A percentile compares a stretch with the other conserved stretches of the same genome.
phyloP scores from a whole-genome alignment of 306 rosid species.

The Cucurbita moschata region DNA sequence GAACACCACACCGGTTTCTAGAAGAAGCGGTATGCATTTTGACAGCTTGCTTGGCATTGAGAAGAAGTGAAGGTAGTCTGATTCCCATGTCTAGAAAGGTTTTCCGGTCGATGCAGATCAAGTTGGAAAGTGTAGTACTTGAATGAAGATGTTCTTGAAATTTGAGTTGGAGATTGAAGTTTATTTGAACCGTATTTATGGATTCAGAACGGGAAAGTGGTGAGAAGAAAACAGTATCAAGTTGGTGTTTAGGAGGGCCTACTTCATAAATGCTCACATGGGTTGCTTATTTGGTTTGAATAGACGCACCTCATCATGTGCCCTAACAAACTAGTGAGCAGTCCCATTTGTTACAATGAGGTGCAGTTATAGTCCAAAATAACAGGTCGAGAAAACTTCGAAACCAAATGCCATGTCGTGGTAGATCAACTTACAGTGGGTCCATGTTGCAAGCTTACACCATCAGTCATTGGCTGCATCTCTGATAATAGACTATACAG shows the following conservation, averaged over 20 bases:
- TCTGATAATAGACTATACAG: background rate
- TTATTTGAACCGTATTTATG: background rate
- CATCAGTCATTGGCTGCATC: background rate
- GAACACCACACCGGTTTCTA: slow-evolving; percentile 11
- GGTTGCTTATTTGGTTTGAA: background rate
- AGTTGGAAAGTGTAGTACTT: background rate
- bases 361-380: background rate
- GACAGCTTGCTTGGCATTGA: background rate
- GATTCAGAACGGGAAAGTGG: background rate
- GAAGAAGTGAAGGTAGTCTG: slow-evolving; percentile 7
- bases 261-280: slow-evolving; percentile 6
- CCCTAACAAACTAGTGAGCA: background rate
- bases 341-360: background rate
- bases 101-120: background rate
- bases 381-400: background rate
- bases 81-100: background rate
- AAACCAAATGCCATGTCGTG: background rate
- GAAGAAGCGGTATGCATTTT: background rate
- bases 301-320: background rate
- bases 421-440: background rate
- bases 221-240: background rate
- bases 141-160: background rate
- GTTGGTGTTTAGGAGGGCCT: background rate
- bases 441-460: background rate
- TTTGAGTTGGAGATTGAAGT: background rate